phyloP scores from a whole-genome alignment of 805 yeast genomes.

The Ogataea pilisensis region DNA sequence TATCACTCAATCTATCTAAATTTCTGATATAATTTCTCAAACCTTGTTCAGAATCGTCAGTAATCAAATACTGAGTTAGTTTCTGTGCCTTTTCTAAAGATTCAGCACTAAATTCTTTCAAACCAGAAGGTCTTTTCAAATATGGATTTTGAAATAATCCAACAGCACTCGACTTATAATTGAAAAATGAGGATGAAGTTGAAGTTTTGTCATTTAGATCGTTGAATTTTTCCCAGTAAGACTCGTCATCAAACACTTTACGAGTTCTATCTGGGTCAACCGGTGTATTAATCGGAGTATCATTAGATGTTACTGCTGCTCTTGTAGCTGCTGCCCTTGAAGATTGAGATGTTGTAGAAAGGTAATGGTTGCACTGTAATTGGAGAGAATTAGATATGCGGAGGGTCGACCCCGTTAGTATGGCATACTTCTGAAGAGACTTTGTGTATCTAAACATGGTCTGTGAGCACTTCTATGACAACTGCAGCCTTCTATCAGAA shows the following conservation, averaged over 20 bases:
- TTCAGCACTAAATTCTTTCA: conserved; percentile 58
- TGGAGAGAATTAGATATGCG: neutral
- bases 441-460: neutral
- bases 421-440: neutral
- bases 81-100: conserved; percentile 64
- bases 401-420: neutral
- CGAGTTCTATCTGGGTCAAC: conserved; percentile 31
- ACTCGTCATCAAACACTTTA: conserved; percentile 57
- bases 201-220: conserved; percentile 3
- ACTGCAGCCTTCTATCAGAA: neutral
- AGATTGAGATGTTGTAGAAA: neutral
- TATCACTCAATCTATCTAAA: conserved; percentile 82
- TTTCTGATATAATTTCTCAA: conserved; percentile 50
- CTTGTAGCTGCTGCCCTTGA: neutral
- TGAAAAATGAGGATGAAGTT: conserved; percentile 21
- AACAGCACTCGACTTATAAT: conserved; percentile 26
- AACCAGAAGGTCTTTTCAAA: conserved; percentile 65
- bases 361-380: neutral
- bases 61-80: conserved; percentile 54
- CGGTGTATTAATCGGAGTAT: too few relatives aligned
- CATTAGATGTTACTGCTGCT: neutral
- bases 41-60: conserved; percentile 41
- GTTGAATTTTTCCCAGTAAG: conserved; percentile 52
- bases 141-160: conserved; percentile 78
- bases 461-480: too few relatives aligned